These are phyloP conservation scores for Viola odorata DNA, from an alignment of 345 rosid species.

Conservation along the genomic window DNA sequence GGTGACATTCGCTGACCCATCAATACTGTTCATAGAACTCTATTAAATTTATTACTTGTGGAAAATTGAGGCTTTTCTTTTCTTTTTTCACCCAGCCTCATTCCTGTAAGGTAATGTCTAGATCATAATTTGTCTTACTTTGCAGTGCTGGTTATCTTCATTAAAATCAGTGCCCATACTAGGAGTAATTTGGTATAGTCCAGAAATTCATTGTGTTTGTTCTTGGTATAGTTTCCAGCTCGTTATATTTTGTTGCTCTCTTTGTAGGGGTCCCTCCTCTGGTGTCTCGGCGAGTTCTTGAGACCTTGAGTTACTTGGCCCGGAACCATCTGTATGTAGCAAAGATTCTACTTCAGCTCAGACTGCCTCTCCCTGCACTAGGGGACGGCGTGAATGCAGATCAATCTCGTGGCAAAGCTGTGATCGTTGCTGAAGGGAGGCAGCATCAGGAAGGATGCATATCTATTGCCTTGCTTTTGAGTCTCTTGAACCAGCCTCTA, in stretches of 20 bases:
- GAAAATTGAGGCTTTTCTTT: no score
- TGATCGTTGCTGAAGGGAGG: conserved; percentile 39
- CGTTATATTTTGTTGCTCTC: conserved; percentile 1
- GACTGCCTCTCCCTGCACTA: conserved; percentile 43
- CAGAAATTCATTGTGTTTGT: not conserved
- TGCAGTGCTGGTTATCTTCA: no score
- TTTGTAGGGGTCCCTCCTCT: conserved; percentile 81
- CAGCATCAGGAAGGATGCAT: conserved; percentile 40
- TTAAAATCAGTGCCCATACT: no score
- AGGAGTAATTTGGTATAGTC: no score
- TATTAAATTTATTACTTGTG: no score
- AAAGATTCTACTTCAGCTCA: conserved; percentile 65
- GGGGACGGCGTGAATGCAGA: conserved; percentile 32
- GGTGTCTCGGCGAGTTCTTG: conserved; percentile 87
- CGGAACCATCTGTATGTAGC: conserved; percentile 81
- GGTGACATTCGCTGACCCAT: no score
- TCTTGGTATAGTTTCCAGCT: not conserved
- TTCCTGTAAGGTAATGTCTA: no score
- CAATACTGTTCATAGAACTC: no score
- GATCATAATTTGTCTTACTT: no score
- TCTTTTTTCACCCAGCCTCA: no score
- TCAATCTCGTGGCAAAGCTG: conserved; percentile 65
- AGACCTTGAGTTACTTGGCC: conserved; percentile 77
- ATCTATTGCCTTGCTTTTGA: conserved; percentile 70
- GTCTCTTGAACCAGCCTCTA: conserved; percentile 88